Evolutionary conservation across 139 green algal genomes (phyloP), one percentile per base, ranked within the genome.

Genomic region (Micractinium conductrix): DNA sequence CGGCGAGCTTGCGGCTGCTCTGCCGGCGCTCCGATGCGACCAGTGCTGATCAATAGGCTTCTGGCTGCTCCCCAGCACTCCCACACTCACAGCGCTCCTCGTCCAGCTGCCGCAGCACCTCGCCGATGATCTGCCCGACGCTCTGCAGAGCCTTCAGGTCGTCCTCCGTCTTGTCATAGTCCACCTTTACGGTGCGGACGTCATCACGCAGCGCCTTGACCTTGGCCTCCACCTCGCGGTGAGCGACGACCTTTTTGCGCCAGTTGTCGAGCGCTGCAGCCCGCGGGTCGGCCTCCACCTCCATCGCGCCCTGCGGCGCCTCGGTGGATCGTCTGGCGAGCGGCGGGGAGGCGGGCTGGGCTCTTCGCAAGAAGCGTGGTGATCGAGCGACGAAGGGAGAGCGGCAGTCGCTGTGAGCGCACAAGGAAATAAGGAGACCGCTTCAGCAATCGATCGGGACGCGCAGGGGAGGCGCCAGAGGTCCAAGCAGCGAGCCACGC

Each of bases 161-260:
- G 50, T 99, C 96, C 91, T 99, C 97, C n/a, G 97, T 99, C 90
- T 99, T 99, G 85, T 99, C 97, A 87, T 97, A 99, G 14, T 98
- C 93, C 85, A 94, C 96, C 74, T 97, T 96, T 2, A 94, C 80
- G 55, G 93, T 91, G 87, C 96, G 97, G 0, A 98, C 92, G 26
- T 94, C 84, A 3, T 97, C 93, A 4, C 97, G 85, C 40, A 97
- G 92, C 8, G 84, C 82, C 16, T 92, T 72, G 19, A 90, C 87
- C 19, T 81, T 81, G 60, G 37, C 65, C 48, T 90, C 92, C 24
- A 93, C 80, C 86, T 95, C 92, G 50, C 87, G 91, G 84, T 95
- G 92, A 62, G 87, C 60, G 24, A 95, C 75, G 14, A 95, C 81
- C 76, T 94, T 95, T 48, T 74, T 90, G 33, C 86, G 87, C 74